A percentile compares a stretch with the other conserved stretches of the same genome.
Evolutionary conservation across 1,284 basidiomycete species (phyloP).

Genomic region (Tilletia indica): DNA sequence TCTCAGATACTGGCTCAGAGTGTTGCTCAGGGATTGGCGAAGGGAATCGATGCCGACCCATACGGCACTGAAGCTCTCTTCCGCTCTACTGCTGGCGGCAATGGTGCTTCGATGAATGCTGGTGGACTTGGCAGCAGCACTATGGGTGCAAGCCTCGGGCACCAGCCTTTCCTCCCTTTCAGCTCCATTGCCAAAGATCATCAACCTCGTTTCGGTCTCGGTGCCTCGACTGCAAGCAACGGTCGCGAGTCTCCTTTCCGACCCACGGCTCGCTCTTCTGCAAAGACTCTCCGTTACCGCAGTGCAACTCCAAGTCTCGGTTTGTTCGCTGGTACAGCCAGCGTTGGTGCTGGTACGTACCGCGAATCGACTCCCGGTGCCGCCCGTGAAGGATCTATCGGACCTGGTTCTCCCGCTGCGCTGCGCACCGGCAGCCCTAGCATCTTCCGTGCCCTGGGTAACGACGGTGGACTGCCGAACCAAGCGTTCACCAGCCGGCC

Average conservation of each 20-base stretch:
- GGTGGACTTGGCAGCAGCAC: neutral
- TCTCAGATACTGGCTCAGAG: slow-evolving; percentile 31
- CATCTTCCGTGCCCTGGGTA: slow-evolving; percentile 63
- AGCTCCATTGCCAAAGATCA: slow-evolving; percentile 52
- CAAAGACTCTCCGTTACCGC: slow-evolving; percentile 50
- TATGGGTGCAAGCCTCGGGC: neutral
- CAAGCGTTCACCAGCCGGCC: slow-evolving; percentile 70
- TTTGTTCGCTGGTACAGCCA: slow-evolving; percentile 18
- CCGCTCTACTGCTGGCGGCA: slow-evolving; percentile 38
- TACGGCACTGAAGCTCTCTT: slow-evolving; percentile 74
- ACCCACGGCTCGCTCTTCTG: slow-evolving; percentile 47
- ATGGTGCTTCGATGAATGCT: slow-evolving; percentile 30
- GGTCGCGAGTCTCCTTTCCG: slow-evolving; percentile 60
- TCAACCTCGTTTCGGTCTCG: slow-evolving; percentile 19
- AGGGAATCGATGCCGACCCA: slow-evolving; percentile 73
- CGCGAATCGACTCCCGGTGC: slow-evolving; percentile 51
- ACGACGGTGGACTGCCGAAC: slow-evolving; percentile 54
- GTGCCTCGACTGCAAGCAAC: slow-evolving; percentile 42
- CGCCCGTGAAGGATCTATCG: slow-evolving; percentile 27
- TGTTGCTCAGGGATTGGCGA: slow-evolving; percentile 23
- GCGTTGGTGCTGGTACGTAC: slow-evolving; percentile 25
- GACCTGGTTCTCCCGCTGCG: slow-evolving; percentile 22
- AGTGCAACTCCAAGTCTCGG: slow-evolving; percentile 47
- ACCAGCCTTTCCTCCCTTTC: slow-evolving; percentile 47
- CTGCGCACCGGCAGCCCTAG: slow-evolving; percentile 31